A percentile compares a stretch with the other conserved stretches of the same genome.
These are phyloP conservation scores for Ophiocordyceps camponoti-saundersi DNA, from an alignment of 2,329 filamentous ascomycete species.

Conservation along the genomic window DNA sequence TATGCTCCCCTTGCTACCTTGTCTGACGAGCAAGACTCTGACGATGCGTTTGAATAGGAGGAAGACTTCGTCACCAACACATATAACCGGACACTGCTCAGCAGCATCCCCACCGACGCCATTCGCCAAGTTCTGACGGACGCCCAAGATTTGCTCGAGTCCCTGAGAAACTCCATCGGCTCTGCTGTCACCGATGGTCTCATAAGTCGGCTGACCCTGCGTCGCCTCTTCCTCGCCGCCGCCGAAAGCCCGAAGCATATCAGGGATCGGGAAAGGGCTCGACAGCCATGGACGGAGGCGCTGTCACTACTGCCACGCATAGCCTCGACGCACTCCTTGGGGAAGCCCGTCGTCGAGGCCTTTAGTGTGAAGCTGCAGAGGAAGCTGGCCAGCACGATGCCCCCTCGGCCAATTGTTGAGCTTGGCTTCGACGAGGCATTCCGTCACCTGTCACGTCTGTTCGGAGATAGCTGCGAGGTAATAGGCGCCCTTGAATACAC, in stretches of 20 bases:
- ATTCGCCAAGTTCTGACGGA: slow-evolving; percentile 36
- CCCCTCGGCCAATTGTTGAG: slow-evolving; percentile 75
- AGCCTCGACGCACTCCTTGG: slow-evolving; percentile 41
- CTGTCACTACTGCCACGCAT: slow-evolving; percentile 35
- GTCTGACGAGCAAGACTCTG: neutral
- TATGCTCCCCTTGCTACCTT: neutral
- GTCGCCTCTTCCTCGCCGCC: slow-evolving; percentile 43
- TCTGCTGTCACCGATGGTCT: slow-evolving; percentile 37
- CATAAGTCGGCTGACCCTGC: slow-evolving; percentile 45
- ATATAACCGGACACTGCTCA: slow-evolving; percentile 64
- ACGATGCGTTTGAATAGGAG: slow-evolving; percentile 36
- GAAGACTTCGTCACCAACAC: slow-evolving; percentile 93
- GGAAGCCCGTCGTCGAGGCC: slow-evolving; percentile 51
- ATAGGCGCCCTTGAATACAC: slow-evolving; percentile 50
- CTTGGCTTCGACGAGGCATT: slow-evolving; percentile 57
- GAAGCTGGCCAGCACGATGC: slow-evolving; percentile 84
- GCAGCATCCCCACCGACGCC: slow-evolving; percentile 38
- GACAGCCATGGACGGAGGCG: slow-evolving; percentile 34
- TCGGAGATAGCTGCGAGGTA: slow-evolving; percentile 53
- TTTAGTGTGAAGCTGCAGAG: slow-evolving; percentile 86
- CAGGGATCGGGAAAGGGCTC: slow-evolving; percentile 26
- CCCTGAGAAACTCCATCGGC: slow-evolving; percentile 19
- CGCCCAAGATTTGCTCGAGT: slow-evolving; percentile 34
- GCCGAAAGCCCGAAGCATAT: slow-evolving; percentile 29
- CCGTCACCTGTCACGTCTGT: slow-evolving; percentile 50